phyloP scores from a whole-genome alignment of 2,329 filamentous ascomycete species.

The Aschersonia sp. region DNA sequence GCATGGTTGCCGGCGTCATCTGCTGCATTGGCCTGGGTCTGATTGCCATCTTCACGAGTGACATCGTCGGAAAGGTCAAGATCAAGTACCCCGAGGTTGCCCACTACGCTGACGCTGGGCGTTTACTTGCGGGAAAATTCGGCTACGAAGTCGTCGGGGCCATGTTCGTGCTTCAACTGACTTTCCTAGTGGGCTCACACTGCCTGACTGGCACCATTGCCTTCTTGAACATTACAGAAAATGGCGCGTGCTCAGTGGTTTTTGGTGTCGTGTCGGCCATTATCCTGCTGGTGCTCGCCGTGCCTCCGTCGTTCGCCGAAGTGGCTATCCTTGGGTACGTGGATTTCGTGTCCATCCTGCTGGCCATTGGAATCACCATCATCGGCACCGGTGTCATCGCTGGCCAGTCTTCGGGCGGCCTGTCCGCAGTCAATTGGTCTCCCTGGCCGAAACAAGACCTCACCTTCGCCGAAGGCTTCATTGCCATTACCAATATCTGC shows the following conservation, averaged over 20 bases:
- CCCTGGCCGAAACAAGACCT: constrained; percentile 30
- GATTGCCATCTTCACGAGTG: constrained; percentile 31
- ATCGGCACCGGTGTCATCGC: constrained; percentile 42
- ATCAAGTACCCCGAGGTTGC: constrained; percentile 40
- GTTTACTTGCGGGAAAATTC: constrained; percentile 42
- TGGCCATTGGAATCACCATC: constrained; percentile 53
- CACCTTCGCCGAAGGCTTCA: constrained; percentile 39
- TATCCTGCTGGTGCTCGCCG: constrained; percentile 28
- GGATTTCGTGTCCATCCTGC: constrained; percentile 46
- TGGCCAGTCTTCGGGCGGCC: constrained; percentile 14
- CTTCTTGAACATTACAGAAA: constrained; percentile 47
- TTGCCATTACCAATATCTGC: constrained; percentile 53
- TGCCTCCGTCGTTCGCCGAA: constrained; percentile 33
- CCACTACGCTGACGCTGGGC: constrained; percentile 54
- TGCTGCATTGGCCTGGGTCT: constrained; percentile 26
- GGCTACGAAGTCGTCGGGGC: constrained; percentile 48
- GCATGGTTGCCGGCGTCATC: constrained; percentile 35
- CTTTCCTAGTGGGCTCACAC: constrained; percentile 61
- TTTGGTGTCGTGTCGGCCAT: constrained; percentile 31
- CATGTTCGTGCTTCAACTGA: constrained; percentile 47
- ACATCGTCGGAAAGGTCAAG: constrained; percentile 33
- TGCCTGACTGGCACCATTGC: constrained; percentile 56
- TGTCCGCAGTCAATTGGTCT: constrained; percentile 23
- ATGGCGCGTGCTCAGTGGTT: constrained; percentile 31
- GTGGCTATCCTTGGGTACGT: constrained; percentile 35